phyloP scores from a whole-genome alignment of 2,329 filamentous ascomycete species.

The Xylariaceae sp. region DNA sequence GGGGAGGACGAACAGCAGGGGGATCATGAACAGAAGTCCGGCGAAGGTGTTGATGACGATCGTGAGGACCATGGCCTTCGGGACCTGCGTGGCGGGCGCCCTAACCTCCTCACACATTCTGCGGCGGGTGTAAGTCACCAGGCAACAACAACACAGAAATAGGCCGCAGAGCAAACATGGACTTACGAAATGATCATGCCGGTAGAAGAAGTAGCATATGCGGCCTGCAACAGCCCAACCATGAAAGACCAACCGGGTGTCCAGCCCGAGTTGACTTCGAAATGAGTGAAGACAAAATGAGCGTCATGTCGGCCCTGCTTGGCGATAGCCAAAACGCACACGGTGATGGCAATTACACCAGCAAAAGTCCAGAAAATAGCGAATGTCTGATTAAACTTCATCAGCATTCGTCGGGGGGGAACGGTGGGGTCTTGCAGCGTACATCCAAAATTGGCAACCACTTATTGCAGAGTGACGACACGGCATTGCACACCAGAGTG shows the following conservation, averaged over 20 bases:
- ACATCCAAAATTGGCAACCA: conserved; percentile 64
- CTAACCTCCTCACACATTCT: conserved; percentile 70
- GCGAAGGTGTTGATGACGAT: conserved; percentile 59
- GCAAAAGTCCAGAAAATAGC: conserved; percentile 70
- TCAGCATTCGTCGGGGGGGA: conserved; percentile 5
- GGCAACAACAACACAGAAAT: no score
- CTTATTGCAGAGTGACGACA: conserved; percentile 60
- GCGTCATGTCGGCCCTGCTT: conserved; percentile 59
- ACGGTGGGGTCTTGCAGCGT: conserved; percentile 26
- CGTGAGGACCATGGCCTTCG: conserved; percentile 64
- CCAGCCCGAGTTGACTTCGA: conserved; percentile 64
- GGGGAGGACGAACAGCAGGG: conserved; percentile 61
- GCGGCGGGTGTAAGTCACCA: conserved; percentile 8
- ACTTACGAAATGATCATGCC: conserved; percentile 73
- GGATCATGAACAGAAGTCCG: conserved; percentile 61
- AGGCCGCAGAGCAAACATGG: background rate
- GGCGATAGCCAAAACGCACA: conserved; percentile 57
- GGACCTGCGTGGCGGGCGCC: conserved; percentile 58
- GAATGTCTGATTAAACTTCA: conserved; percentile 45
- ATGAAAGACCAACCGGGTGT: conserved; percentile 64
- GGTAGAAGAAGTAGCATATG: conserved; percentile 67
- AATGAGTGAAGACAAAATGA: conserved; percentile 58
- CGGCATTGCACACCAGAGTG: conserved; percentile 55
- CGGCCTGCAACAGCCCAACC: conserved; percentile 64
- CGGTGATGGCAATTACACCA: conserved; percentile 57